Percentiles rank a stretch among this genome's conserved stretches.
These are phyloP conservation scores for Ulota crispa DNA, from an alignment of 225 moss, liverwort and hornwort species.

Conservation along the genomic window DNA sequence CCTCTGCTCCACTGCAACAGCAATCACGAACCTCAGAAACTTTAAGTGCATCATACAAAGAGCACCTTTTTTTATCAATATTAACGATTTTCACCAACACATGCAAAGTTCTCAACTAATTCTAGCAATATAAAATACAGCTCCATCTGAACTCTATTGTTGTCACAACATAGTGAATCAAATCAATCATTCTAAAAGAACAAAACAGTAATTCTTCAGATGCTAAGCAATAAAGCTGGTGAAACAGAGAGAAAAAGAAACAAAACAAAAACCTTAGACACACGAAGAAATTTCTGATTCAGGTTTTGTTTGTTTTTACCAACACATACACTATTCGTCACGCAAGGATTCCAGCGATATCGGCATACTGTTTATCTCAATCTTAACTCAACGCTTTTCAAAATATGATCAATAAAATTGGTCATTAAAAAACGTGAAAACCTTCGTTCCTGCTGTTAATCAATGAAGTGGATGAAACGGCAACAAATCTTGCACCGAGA, in stretches of 20 bases:
- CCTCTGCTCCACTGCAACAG: slow-evolving; percentile 79
- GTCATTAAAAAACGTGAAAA: no score
- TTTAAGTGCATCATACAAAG: background rate
- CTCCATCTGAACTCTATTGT: background rate
- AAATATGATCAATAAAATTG: no score
- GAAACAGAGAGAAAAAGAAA: background rate
- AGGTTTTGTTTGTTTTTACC: background rate
- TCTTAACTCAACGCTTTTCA: no score
- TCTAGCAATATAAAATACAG: background rate
- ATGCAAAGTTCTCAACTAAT: background rate
- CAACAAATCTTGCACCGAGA: no score
- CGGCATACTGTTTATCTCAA: no score
- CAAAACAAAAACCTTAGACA: no score
- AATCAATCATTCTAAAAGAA: background rate
- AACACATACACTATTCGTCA: background rate
- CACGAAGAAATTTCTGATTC: no score
- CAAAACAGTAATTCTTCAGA: background rate
- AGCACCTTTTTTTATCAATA: background rate
- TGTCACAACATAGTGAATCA: no score
- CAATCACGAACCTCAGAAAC: background rate
- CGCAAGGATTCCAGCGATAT: no score
- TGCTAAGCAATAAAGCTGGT: background rate
- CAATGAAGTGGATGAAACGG: no score
- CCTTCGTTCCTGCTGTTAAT: no score
- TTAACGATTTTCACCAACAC: background rate